Percentiles rank a stretch among this genome's conserved stretches.
These are phyloP conservation scores for Colletotrichum sp. DNA, from an alignment of 2,329 filamentous ascomycete species.

Conservation along the genomic window DNA sequence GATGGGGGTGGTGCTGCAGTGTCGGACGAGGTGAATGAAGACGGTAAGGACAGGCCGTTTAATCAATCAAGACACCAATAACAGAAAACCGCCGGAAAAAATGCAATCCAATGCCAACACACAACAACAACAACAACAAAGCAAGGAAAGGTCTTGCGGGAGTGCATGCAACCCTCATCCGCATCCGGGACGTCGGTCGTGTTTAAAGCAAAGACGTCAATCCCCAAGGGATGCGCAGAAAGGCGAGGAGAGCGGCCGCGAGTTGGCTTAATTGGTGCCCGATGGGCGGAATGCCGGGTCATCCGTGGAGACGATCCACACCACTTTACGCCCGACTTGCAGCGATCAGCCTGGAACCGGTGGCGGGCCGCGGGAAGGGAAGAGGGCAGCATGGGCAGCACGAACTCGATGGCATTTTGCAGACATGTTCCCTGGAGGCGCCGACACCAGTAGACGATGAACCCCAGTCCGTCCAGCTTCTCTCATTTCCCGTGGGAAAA, in stretches of 20 bases:
- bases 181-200: neutral
- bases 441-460: neutral
- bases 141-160: slow-evolving; percentile 19
- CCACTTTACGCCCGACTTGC: slow-evolving; percentile 15
- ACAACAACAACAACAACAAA: neutral
- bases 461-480: neutral
- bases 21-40: neutral
- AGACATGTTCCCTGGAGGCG: neutral
- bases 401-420: neutral
- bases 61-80: neutral
- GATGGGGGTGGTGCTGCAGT: neutral
- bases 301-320: slow-evolving; percentile 14
- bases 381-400: neutral
- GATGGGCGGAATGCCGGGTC: slow-evolving; percentile 15
- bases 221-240: neutral
- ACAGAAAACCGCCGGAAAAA: neutral
- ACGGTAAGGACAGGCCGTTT: slow-evolving; percentile 13
- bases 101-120: neutral
- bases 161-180: neutral
- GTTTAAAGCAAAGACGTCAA: slow-evolving; percentile 9
- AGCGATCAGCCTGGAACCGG: slow-evolving; percentile 16
- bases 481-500: neutral
- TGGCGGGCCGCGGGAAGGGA: neutral
- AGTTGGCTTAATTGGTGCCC: slow-evolving; percentile 11
- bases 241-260: neutral